Evolutionary conservation across 1,284 basidiomycete genomes (phyloP).

Genomic region (Trametes hirsuta): DNA sequence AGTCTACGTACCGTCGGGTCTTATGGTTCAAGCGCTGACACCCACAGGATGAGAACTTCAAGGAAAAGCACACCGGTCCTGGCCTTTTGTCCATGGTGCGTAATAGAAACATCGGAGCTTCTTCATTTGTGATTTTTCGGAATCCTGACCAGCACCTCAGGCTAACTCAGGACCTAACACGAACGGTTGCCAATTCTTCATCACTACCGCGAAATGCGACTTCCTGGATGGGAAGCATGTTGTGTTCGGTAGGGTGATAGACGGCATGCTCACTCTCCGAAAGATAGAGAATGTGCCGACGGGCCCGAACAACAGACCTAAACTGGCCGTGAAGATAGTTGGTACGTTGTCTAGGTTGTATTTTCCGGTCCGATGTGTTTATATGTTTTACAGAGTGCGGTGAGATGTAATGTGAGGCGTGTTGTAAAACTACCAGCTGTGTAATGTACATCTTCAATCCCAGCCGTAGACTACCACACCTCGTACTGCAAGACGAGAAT

Average conservation of each 20-base stretch:
- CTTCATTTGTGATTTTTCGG: background rate
- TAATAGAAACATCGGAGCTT: background rate
- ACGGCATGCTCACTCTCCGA: constrained; percentile 86
- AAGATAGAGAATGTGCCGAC: constrained; percentile 96
- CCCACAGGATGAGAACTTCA: constrained; percentile 89
- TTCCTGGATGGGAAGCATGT: constrained; percentile 93
- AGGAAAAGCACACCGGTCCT: constrained; percentile 84
- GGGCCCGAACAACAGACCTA: constrained; percentile 85
- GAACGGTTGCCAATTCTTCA: constrained; percentile 98
- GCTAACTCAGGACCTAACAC: constrained; percentile 93
- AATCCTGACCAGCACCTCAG: constrained; percentile 41
- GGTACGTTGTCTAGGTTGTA: constrained; percentile 49
- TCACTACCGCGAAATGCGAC: constrained; percentile 92
- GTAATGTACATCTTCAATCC: background rate
- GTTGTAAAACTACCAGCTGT: background rate
- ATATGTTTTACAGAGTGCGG: constrained; percentile 51
- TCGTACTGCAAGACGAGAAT: background rate
- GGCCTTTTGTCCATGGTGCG: constrained; percentile 86
- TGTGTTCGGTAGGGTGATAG: constrained; percentile 85
- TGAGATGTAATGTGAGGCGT: constrained; percentile 48
- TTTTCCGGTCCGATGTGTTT: too few relatives aligned
- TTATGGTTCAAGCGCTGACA: background rate
- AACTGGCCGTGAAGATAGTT: constrained; percentile 82
- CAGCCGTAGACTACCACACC: background rate
- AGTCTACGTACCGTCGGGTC: background rate